A percentile compares a stretch with the other conserved stretches of the same genome.
These are phyloP conservation scores for Brasilioporus rufonigricans DNA, from an alignment of 768 basidiomycete genomes.

Conservation along the genomic window DNA sequence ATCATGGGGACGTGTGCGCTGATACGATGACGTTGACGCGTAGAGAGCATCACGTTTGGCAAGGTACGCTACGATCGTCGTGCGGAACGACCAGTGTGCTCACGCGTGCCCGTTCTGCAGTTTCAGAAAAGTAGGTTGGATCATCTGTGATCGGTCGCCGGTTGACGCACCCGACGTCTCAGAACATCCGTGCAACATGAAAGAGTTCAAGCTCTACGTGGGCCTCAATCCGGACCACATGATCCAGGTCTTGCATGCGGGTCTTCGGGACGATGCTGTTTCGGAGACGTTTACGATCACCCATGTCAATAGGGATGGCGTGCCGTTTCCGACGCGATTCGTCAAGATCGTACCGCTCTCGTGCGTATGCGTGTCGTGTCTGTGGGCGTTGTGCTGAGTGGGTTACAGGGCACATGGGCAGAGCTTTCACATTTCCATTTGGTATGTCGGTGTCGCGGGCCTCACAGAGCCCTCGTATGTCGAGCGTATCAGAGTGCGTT, in stretches of 20 bases:
- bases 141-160: background rate
- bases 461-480: constrained; percentile 56
- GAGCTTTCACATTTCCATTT: constrained; percentile 78
- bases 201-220: constrained; percentile 72
- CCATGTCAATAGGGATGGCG: constrained; percentile 53
- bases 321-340: constrained; percentile 62
- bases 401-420: constrained; percentile 59
- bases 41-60: constrained; percentile 77
- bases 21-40: background rate
- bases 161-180: background rate
- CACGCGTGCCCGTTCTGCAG: constrained; percentile 4
- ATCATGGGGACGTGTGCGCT: too few relatives aligned
- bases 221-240: constrained; percentile 65
- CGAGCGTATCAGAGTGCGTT: constrained; percentile 46
- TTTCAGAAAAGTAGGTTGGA: constrained; percentile 28
- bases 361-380: constrained; percentile 41
- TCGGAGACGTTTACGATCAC: constrained; percentile 63
- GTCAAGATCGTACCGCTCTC: constrained; percentile 75
- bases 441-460: constrained; percentile 66
- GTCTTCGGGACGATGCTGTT: constrained; percentile 62
- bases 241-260: constrained; percentile 61
- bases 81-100: background rate
- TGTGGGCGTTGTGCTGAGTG: background rate
- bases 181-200: constrained; percentile 87
- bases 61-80: constrained; percentile 47